Evolutionary conservation across 345 rosid genomes (phyloP).

Genomic region (Sisymbrium altissimum): DNA sequence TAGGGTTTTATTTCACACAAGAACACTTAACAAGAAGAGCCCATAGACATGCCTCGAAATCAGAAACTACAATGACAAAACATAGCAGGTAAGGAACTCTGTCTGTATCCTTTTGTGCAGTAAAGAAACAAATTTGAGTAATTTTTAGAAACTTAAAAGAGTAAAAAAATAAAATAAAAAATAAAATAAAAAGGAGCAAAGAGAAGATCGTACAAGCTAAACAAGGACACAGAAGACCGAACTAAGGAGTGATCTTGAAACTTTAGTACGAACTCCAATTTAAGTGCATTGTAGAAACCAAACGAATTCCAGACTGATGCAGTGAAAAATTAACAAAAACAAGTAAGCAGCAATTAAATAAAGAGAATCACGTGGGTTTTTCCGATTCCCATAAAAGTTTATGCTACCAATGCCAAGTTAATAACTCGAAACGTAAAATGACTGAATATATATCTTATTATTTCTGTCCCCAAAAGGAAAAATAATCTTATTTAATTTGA

Average conservation of each 20-base stretch:
- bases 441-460: not conserved
- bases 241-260: slow-evolving; percentile 4
- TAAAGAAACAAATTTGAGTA: not conserved
- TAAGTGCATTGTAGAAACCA: slow-evolving; percentile 1
- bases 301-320: not conserved
- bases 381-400: slow-evolving; percentile 10
- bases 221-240: not conserved
- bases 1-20: no score
- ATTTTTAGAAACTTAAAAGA: not conserved
- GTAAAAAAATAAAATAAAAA: not conserved
- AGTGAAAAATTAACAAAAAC: not conserved
- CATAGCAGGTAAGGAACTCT: not conserved
- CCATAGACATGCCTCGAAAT: not conserved
- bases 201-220: slow-evolving; percentile 22
- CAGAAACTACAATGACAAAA: not conserved
- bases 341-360: not conserved
- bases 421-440: not conserved
- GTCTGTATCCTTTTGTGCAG: not conserved
- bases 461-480: not conserved
- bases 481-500: not conserved
- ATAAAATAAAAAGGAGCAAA: not conserved
- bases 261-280: not conserved
- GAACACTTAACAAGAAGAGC: not conserved
- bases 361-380: slow-evolving; percentile 21
- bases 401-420: slow-evolving; percentile 1